Percentiles rank a stretch among this genome's conserved stretches.
phyloP scores from a whole-genome alignment of 495 filamentous ascomycete genomes.

The Penicillium cosmopolitanum region DNA sequence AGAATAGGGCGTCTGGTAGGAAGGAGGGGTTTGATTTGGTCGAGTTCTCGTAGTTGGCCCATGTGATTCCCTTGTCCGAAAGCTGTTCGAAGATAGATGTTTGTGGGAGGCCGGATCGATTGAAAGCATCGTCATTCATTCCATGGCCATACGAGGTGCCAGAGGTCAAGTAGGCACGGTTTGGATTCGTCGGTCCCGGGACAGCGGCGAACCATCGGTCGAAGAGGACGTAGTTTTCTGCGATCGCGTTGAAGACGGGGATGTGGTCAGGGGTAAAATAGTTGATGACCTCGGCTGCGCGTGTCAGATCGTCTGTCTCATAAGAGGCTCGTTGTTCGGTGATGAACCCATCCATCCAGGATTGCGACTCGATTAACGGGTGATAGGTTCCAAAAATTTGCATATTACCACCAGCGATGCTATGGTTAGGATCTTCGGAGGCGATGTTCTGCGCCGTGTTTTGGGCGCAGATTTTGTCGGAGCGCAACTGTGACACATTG shows the following conservation, averaged over 20 bases:
- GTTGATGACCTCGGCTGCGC: slow-evolving; percentile 51
- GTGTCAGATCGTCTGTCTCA: slow-evolving; percentile 32
- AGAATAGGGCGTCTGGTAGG: slow-evolving; percentile 42
- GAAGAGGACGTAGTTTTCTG: slow-evolving; percentile 54
- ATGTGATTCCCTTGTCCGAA: slow-evolving; percentile 43
- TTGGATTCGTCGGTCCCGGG: slow-evolving; percentile 54
- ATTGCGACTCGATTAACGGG: slow-evolving; percentile 31
- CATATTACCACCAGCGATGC: slow-evolving; percentile 52
- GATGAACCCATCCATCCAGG: slow-evolving; percentile 48
- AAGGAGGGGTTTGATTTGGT: slow-evolving; percentile 29
- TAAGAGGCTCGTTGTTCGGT: slow-evolving; percentile 48
- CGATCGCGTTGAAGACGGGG: slow-evolving; percentile 48
- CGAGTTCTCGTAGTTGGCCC: slow-evolving; percentile 56
- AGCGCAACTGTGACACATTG: slow-evolving; percentile 38
- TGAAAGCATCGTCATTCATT: slow-evolving; percentile 47
- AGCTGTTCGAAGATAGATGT: slow-evolving; percentile 54
- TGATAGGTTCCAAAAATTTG: slow-evolving; percentile 50
- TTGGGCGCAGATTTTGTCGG: slow-evolving; percentile 41
- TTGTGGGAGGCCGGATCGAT: slow-evolving; percentile 45
- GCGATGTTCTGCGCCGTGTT: slow-evolving; percentile 38
- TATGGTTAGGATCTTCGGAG: slow-evolving; percentile 53
- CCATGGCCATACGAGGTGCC: slow-evolving; percentile 55
- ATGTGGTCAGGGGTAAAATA: slow-evolving; percentile 52
- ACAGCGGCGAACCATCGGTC: slow-evolving; percentile 53
- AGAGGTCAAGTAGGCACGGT: slow-evolving; percentile 52